Evolutionary conservation across 148 eudicot genomes (phyloP).

Genomic region (Suaeda aralocaspica): DNA sequence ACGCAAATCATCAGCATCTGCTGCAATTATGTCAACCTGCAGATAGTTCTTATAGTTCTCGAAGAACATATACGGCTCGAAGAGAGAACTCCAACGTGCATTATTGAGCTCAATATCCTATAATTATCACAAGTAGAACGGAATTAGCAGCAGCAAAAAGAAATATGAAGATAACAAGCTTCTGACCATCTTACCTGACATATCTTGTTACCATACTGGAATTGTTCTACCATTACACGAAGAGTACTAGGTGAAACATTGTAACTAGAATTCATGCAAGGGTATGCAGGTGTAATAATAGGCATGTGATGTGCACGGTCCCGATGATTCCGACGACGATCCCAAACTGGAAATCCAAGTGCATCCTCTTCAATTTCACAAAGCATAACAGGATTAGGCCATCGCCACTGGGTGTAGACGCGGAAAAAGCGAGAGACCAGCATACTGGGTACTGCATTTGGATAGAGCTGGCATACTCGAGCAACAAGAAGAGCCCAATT

Average conservation of each 20-base stretch:
- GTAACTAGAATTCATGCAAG: constrained; percentile 95
- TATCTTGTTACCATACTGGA: constrained; percentile 57
- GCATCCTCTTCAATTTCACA: constrained; percentile 75
- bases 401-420: constrained; percentile 83
- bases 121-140: not conserved
- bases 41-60: constrained; percentile 81
- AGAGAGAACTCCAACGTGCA: constrained; percentile 57
- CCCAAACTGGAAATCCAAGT: constrained; percentile 84
- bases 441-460: constrained; percentile 90
- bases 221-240: constrained; percentile 81
- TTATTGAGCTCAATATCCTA: constrained; percentile 80
- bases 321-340: constrained; percentile 77
- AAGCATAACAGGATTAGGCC: constrained; percentile 97
- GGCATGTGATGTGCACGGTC: constrained; percentile 89
- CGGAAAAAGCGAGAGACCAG: constrained; percentile 81
- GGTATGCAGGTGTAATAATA: constrained; percentile 94
- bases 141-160: not conserved
- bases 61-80: constrained; percentile 76
- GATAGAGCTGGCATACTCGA: constrained; percentile 83
- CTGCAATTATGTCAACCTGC: constrained; percentile 69
- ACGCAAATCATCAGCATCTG: constrained; percentile 62
- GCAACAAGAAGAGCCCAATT: constrained; percentile 97
- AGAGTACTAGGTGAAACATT: constrained; percentile 87
- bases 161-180: constrained; percentile 6
- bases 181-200: constrained; percentile 55